These are phyloP conservation scores for Ganoderma leucocontextum DNA, from an alignment of 1,284 basidiomycete species.

Conservation along the genomic window DNA sequence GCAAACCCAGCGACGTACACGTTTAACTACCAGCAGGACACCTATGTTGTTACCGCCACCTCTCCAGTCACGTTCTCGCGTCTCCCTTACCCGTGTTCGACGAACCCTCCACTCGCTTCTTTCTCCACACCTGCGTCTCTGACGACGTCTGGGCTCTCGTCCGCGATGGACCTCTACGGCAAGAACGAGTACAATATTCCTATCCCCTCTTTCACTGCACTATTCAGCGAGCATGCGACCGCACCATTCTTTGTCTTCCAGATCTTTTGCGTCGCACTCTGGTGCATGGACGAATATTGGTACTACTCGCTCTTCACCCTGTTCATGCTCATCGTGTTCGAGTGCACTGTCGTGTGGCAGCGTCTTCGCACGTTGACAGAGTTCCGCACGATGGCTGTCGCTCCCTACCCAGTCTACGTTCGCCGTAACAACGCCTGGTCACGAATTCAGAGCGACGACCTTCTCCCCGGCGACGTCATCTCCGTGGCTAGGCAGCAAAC, in stretches of 20 bases:
- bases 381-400: conserved; percentile 94
- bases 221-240: conserved; percentile 93
- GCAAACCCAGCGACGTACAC: conserved; percentile 73
- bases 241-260: conserved; percentile 97
- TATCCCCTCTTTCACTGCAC: conserved; percentile 88
- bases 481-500: conserved; percentile 83
- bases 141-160: conserved; percentile 48
- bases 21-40: conserved; percentile 97
- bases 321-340: conserved; percentile 97
- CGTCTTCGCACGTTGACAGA: conserved; percentile 90
- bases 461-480: conserved; percentile 91
- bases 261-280: conserved; percentile 94
- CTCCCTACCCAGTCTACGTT: conserved; percentile 85
- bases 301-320: conserved; percentile 96
- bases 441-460: conserved; percentile 81
- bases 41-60: conserved; percentile 78
- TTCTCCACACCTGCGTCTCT: conserved; percentile 70
- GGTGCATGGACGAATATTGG: conserved; percentile 98
- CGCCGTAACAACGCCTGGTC: conserved; percentile 85
- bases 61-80: conserved; percentile 77
- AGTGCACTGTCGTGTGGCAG: conserved; percentile 98
- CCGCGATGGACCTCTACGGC: conserved; percentile 76
- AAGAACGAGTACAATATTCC: conserved; percentile 96
- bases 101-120: conserved; percentile 72
- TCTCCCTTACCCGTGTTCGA: conserved; percentile 90